These are phyloP conservation scores for Silene latifolia DNA, from an alignment of 148 eudicot genomes.

Conservation along the genomic window DNA sequence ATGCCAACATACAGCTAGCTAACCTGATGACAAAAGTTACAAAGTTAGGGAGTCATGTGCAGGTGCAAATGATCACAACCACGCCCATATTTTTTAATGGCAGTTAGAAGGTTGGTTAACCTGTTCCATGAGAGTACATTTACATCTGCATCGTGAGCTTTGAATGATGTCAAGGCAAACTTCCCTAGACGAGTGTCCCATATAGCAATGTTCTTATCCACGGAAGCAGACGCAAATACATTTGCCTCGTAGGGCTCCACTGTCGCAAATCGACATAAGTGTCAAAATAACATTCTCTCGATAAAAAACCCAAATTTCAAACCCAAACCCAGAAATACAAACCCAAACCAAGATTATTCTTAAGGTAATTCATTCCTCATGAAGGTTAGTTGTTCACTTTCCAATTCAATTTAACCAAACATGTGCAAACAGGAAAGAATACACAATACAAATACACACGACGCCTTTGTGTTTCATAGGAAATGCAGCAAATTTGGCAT, in stretches of 20 bases:
- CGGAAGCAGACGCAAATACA: slow-evolving; percentile 95
- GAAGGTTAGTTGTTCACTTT: too few relatives aligned
- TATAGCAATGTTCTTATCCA: slow-evolving; percentile 73
- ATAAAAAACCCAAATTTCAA: too few relatives aligned
- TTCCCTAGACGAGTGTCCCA: slow-evolving; percentile 83
- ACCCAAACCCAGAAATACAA: too few relatives aligned
- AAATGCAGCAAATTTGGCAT: too few relatives aligned
- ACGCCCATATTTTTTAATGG: too few relatives aligned
- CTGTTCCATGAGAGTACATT: slow-evolving; percentile 99
- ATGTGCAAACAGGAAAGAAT: too few relatives aligned
- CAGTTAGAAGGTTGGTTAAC: slow-evolving; percentile 28
- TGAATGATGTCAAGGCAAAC: slow-evolving; percentile 57
- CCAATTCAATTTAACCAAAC: too few relatives aligned
- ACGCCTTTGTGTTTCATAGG: too few relatives aligned
- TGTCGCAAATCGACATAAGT: slow-evolving; percentile 38
- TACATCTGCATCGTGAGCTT: slow-evolving; percentile 94
- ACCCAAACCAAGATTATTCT: too few relatives aligned
- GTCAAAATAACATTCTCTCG: neutral
- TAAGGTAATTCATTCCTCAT: too few relatives aligned
- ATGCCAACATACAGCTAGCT: slow-evolving; percentile 79
- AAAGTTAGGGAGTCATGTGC: neutral
- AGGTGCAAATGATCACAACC: neutral
- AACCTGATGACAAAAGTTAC: slow-evolving; percentile 39
- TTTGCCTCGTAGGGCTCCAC: slow-evolving; percentile 94
- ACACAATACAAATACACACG: too few relatives aligned